Evolutionary conservation across 2,329 filamentous ascomycete species (phyloP).

Genomic region (Aureobasidium sp.): DNA sequence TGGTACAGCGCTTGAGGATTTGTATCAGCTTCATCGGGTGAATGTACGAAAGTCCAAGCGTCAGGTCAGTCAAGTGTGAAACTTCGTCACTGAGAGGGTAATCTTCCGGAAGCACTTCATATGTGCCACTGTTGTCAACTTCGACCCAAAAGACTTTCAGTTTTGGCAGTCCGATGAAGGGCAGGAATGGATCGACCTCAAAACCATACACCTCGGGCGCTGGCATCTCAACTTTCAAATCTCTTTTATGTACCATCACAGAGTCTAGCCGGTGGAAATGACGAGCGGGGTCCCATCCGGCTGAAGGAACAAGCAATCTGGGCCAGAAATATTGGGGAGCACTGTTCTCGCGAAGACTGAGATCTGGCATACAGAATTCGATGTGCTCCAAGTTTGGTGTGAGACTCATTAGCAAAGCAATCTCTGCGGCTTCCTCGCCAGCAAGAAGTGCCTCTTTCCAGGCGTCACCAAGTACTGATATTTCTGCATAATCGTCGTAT

Average conservation of each 20-base stretch:
- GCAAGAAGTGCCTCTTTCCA: not conserved
- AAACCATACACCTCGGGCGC: not conserved
- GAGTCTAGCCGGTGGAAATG: not conserved
- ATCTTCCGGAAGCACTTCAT: not conserved
- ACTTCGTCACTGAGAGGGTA: not conserved
- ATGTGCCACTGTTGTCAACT: not conserved
- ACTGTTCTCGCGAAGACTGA: not conserved
- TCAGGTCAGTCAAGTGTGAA: not conserved
- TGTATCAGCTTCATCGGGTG: not conserved
- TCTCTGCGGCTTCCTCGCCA: not conserved
- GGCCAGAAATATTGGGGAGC: not conserved
- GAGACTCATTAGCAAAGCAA: not conserved
- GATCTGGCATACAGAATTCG: not conserved
- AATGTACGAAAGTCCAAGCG: not conserved
- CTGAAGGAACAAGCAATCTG: not conserved
- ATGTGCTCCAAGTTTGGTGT: slow-evolving; percentile 8
- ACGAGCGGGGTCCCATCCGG: not conserved
- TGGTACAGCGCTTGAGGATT: not conserved
- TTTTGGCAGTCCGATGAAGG: not conserved
- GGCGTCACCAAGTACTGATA: not conserved
- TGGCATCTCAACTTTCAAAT: not conserved
- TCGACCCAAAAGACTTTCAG: not conserved
- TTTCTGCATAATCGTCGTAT: not conserved
- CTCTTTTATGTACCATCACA: not conserved
- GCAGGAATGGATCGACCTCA: not conserved